Conservation (phyloP, 352 stramenopile genomes). For the Pythium coloratum region DNA sequence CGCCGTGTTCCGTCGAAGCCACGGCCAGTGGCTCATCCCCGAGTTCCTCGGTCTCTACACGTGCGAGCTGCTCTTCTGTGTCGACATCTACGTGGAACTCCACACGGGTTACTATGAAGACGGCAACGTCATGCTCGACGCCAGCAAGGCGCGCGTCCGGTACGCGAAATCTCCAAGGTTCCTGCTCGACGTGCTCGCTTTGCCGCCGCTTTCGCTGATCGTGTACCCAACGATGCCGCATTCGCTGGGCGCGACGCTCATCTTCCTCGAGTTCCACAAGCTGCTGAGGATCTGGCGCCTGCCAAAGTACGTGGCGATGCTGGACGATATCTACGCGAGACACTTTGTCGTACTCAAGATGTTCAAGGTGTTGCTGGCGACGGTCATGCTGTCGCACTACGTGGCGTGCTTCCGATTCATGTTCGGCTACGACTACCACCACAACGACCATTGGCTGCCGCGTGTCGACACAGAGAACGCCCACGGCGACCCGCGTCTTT, state of each 20-base stretch:
- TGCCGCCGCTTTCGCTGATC: conserved; percentile 44
- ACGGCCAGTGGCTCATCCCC: conserved; percentile 23
- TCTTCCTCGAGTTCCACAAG: conserved; percentile 70
- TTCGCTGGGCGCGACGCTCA: conserved; percentile 7
- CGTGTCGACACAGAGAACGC: conserved; percentile 5
- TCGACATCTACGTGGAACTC: conserved; percentile 62
- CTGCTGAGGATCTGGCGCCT: conserved; percentile 44
- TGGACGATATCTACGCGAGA: conserved; percentile 60
- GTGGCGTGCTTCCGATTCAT: conserved; percentile 57
- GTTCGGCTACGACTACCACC: conserved; percentile 51
- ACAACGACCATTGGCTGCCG: conserved; percentile 56
- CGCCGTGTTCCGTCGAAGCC: conserved; percentile 32
- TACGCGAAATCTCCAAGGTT: conserved; percentile 62
- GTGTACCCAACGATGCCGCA: conserved; percentile 12
- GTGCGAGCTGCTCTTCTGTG: conserved; percentile 56
- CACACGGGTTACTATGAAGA: conserved; percentile 73
- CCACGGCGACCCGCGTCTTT: conserved; percentile 11
- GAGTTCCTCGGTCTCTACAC: conserved; percentile 44
- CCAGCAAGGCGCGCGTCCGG: conserved; percentile 43
- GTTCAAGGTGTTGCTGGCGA: conserved; percentile 60
- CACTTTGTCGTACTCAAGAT: conserved; percentile 67
- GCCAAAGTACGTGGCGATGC: conserved; percentile 50
- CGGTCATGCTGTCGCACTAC: conserved; percentile 50
- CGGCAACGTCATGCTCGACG: conserved; percentile 55
- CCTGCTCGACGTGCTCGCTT: conserved; percentile 43